These are phyloP conservation scores for Gynostemma pentaphyllum DNA, from an alignment of 306 rosid genomes.

Conservation along the genomic window DNA sequence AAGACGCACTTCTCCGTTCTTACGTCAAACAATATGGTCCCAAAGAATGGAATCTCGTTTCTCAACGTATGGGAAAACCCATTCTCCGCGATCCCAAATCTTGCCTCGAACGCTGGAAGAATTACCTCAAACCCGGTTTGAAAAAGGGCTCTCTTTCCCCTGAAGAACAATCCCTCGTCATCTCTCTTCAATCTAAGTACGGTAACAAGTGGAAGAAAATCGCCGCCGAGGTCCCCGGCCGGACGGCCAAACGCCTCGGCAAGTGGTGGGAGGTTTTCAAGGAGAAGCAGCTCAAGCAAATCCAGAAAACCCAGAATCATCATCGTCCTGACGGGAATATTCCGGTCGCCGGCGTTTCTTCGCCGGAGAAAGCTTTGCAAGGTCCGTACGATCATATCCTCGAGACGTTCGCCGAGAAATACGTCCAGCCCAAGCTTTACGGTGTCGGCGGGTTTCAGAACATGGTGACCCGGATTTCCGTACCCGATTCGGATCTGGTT, in stretches of 20 bases:
- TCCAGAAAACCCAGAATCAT: slow-evolving; percentile 2
- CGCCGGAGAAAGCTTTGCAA: slow-evolving; percentile 24
- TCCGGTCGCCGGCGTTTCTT: background rate
- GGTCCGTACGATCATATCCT: slow-evolving; percentile 41
- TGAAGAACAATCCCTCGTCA: slow-evolving; percentile 31
- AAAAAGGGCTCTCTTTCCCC: slow-evolving; percentile 38
- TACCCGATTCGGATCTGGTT: slow-evolving; percentile 22
- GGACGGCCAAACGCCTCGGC: slow-evolving; percentile 43
- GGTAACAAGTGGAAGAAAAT: slow-evolving; percentile 51
- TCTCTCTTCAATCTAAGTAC: slow-evolving; percentile 40
- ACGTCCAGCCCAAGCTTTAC: slow-evolving; percentile 27
- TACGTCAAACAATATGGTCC: slow-evolving; percentile 42
- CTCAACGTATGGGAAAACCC: slow-evolving; percentile 32
- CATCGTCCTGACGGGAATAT: slow-evolving; percentile 6
- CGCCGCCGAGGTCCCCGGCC: slow-evolving; percentile 51
- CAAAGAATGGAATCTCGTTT: slow-evolving; percentile 28
- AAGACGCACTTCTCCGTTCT: slow-evolving; percentile 41
- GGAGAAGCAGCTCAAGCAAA: slow-evolving; percentile 37
- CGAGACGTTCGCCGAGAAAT: slow-evolving; percentile 42
- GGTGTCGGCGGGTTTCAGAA: slow-evolving; percentile 3
- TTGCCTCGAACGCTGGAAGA: slow-evolving; percentile 47
- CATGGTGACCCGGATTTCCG: background rate
- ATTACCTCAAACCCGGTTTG: slow-evolving; percentile 35
- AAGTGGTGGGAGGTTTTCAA: slow-evolving; percentile 50
- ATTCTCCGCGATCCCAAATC: slow-evolving; percentile 40